Evolutionary conservation across 2,329 filamentous ascomycete genomes (phyloP), one percentile per base, ranked within the genome.

Genomic region (Ceratocystis lukuohia): DNA sequence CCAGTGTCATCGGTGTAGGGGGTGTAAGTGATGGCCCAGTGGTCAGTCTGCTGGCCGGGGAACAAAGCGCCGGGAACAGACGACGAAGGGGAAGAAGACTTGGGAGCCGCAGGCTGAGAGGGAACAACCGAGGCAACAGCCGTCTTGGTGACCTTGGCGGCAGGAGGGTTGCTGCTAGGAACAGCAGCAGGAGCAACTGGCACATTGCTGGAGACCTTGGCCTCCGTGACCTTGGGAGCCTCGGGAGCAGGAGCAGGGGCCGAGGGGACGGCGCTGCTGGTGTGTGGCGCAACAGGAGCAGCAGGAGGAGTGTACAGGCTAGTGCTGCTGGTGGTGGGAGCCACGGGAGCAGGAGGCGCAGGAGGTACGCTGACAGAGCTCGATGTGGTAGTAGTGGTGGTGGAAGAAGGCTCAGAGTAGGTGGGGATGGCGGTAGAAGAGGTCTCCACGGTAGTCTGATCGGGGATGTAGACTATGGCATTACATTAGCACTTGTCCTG

Each of bases 11-110:
- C 72, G 70, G 79, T 79, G 79, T 89, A 94, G 63, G 88, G 88
- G 53, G 88, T 89, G 82, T 91, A 94, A 73, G 88, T 89, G 74
- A 93, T 88, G 75, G 83, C 88, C 80, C 84, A 89, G 74, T 86
- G 82, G 75, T 81, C 77, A 65, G 78, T 79, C 71, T 72, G 71
- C 71, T 78, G 77, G 69, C 74, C 73, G 66, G 78, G 74, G 64
- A 68, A 68, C 45, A 68, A 28, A n/a, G 61, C 41, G 68, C 70
- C 68, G 69, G 74, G 72, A 67, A 73, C 69, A 69, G 66, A 33
- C 25, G 57, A 46, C n/a, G 59, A 28, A 22, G 63, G 15, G 1
- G 68, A 67, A 71, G 69, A 68, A 70, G 71, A 45, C 41, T 66
- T 69, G 67, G 71, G 69, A 41, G 70, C 68, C 68, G 68, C 70